These are phyloP conservation scores for Apiospora koreana DNA, from an alignment of 2,329 filamentous ascomycete genomes.

Conservation along the genomic window DNA sequence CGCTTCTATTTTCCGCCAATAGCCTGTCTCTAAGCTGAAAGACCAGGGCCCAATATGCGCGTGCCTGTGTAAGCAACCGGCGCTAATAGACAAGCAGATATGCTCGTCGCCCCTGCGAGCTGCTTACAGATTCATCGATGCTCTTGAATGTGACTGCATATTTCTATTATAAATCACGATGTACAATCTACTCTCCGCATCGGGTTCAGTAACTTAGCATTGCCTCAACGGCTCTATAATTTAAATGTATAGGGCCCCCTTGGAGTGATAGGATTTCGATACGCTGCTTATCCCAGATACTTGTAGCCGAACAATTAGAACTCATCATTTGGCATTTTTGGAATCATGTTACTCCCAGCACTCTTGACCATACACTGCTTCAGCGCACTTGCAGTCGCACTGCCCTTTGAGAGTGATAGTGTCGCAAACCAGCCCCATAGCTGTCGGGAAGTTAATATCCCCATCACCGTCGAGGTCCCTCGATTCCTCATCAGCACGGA, in stretches of 20 bases:
- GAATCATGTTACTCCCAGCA: background rate
- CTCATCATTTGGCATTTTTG: background rate
- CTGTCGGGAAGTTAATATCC: slow-evolving; percentile 29
- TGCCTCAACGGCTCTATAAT: too few species aligned
- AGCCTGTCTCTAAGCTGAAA: background rate
- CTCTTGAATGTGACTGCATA: background rate
- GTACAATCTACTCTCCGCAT: too few species aligned
- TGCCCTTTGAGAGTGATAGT: background rate
- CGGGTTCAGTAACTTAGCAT: too few species aligned
- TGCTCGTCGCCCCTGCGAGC: background rate
- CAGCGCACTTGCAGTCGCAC: background rate
- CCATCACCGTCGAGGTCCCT: slow-evolving; percentile 26
- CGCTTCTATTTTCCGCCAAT: background rate
- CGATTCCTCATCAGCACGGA: slow-evolving; percentile 28
- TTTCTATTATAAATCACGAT: too few species aligned
- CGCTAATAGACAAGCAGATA: background rate
- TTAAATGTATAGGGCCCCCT: too few species aligned
- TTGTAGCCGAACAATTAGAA: background rate
- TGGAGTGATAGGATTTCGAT: too few species aligned
- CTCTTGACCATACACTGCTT: background rate
- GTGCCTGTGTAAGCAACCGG: background rate
- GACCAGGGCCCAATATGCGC: background rate
- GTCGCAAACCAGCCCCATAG: background rate
- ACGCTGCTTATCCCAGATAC: too few species aligned
- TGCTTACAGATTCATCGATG: background rate